Evolutionary conservation across 139 green algal species (phyloP), one percentile per base, ranked within the genome.

Genomic region (Astrephomene gubernaculifera): DNA sequence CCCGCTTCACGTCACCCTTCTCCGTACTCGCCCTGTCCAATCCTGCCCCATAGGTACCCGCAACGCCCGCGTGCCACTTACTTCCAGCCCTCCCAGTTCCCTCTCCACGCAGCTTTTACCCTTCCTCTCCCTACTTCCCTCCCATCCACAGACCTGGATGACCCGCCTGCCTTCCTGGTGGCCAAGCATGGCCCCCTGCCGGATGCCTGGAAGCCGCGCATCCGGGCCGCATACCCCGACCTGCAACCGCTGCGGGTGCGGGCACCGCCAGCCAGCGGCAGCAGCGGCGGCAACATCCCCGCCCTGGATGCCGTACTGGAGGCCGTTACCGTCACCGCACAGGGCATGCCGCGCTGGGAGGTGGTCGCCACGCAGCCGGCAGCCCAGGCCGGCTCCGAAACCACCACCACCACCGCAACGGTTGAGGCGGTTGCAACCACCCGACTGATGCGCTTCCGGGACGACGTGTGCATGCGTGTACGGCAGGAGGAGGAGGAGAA

Each of bases 381-480:
- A n/a, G n/a, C n/a, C n/a, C n/a, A n/a, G n/a, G n/a, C n/a, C n/a
- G n/a, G n/a, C 80, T 38, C 24, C 83, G 83, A 1, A 21, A 38
- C 2, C 31, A 41, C 2, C 31, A 25, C 5, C 22, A 44, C 31
- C 22, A 12, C 7, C 22, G 31, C 52, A 3, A 22, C 80, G 22
- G 52, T 94, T 17, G 88, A 93, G 64, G 90, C 86, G 0, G 60
- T 92, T 8, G 78, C 89, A 10, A 87, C 74, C n/a, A 94, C 91
- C 2, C 29, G 41, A 4, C 54, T 94, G 10, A 33, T 92, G 69
- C 68, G 82, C 4, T 94, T 92, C 86, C 87, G 87, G 52, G 90
- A 94, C 38, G 91, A 93, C 57, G 82, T 91, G 29, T 63, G 90
- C 4, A 31, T 89, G 3, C 27, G 86, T 41, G 4, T 90, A 22